Evolutionary conservation across 202 grass and related monocot genomes (phyloP), one percentile per base, ranked within the genome.

Genomic region (Hordeum pubiflorum): DNA sequence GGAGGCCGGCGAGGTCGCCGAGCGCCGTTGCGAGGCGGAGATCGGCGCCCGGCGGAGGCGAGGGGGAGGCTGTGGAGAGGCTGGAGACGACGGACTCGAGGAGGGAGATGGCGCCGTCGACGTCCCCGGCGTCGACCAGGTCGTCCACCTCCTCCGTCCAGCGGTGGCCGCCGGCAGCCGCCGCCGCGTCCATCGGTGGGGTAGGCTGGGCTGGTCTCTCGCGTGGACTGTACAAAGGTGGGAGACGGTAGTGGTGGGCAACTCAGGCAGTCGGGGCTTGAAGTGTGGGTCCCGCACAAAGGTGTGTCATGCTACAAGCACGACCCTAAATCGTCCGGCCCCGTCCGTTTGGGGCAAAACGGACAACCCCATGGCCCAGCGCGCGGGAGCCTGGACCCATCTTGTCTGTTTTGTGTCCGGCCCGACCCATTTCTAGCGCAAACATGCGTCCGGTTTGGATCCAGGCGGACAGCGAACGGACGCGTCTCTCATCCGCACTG

Each of bases 111-210:
- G 94, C 89, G 33, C 89, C 94, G 1, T 90, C 80, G 7, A 89
- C 72, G 9, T 97, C 91, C 34, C 91, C 91, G 33, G 56, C 44
- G 20, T 91, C 91, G 5, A 93, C 77, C 34, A 97, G 80, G 79
- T 91, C 88, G 63, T 93, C 94, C 4, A 97, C 91, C 77, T 89
- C 91, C 69, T 97, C 94, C 72, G 84, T 93, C 91, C 94, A 93
- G 23, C 69, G 86, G n/a, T 75, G 76, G 6, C 50, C 74, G 61
- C 32, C 55, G 3, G 21, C 71, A 17, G 65, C 72, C 33, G 24
- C 39, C 31, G 22, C 48, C 48, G 34, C 21, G 44, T 70, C 78
- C 78, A 70, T 70, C 4, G 48, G 8, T 40, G 62, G 50, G 50
- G 31, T 69, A 17, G 63, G 66, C 37, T 43, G 21, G 66, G 20